Base-by-base conservation (phyloP, 768 basidiomycete genomes). In the Psilocybe cyanescens region DNA sequence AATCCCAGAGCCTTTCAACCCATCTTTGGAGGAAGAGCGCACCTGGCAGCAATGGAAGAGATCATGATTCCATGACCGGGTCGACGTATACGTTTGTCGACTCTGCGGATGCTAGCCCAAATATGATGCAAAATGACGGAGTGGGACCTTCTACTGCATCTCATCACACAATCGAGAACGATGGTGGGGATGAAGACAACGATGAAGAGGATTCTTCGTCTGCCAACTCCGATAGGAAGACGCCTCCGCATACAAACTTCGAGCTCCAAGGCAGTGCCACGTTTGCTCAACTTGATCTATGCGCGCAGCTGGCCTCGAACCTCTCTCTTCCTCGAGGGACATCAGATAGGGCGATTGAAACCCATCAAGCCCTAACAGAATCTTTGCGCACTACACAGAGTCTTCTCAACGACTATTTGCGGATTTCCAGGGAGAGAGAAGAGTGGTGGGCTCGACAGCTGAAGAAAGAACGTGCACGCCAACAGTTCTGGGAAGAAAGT, bases 401-500 rank as follows among this genome's bases (percentile, higher is more conserved):
- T 7, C 60, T 68, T 8, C 41, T 68, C 5, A 58, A 63, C 35
- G 59, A 62, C n/a, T 68, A 60, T 24, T 46, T 65, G 9, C 58
- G 74, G 72, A 14, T 95, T 86, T 79, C 82, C 4, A 79, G 80
- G 58, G 88, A 90, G 59, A 81, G 96, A n/a, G 96, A 97, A 64
- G 82, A 84, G 52, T 97, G 90, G 84, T 95, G 86, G 79, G 81
- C 80, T 58, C 75, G 79, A 31, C 83, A 86, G 66, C 76, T 95
- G 8, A 82, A 82, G 64, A 82, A 84, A 28, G 91, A 94, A 70
- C 79, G 81, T 51, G 78, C 82, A 65, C 79, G 87, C 28, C 86
- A 88, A 68, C 77, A 70, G 9, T 78, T 95, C 29, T 98, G 96
- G 96, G 95, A 97, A 75, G 90, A 94, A 75, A 96, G 92, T 72